phyloP scores from a whole-genome alignment of 2,329 filamentous ascomycete species.

The Diaporthe vexans region DNA sequence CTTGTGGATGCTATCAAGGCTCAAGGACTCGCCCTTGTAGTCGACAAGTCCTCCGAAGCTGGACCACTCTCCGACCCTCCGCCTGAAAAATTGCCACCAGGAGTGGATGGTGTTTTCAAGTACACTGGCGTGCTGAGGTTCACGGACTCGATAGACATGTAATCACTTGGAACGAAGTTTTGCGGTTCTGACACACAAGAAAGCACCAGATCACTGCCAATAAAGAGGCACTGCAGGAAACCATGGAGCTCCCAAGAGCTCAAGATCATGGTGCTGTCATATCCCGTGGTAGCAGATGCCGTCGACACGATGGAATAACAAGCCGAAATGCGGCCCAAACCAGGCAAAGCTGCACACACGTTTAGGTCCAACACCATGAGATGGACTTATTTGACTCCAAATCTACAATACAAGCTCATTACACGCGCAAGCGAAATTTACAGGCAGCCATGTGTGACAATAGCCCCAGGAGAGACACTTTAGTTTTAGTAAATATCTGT shows the following conservation, averaged over 20 bases:
- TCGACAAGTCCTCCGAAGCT: slow-evolving; percentile 80
- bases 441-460: neutral
- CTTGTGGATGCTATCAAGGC: slow-evolving; percentile 95
- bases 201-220: too few species aligned
- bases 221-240: neutral
- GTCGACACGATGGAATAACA: neutral
- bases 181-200: too few species aligned
- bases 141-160: slow-evolving; percentile 89
- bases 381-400: neutral
- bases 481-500: neutral
- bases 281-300: neutral
- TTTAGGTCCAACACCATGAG: neutral
- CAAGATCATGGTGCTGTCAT: neutral
- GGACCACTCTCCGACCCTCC: slow-evolving; percentile 63
- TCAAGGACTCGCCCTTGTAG: slow-evolving; percentile 90
- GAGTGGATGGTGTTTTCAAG: slow-evolving; percentile 89
- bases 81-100: slow-evolving; percentile 75
- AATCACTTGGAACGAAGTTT: slow-evolving; percentile 43
- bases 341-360: neutral
- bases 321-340: neutral
- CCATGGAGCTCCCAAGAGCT: neutral
- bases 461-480: neutral
- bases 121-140: slow-evolving; percentile 91
- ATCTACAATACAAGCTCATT: neutral
- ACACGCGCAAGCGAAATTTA: neutral